Percentiles rank a stretch among this genome's conserved stretches.
Conservation (phyloP, 2,329 filamentous ascomycete species). For the Phyllosticta capitalensis region DNA sequence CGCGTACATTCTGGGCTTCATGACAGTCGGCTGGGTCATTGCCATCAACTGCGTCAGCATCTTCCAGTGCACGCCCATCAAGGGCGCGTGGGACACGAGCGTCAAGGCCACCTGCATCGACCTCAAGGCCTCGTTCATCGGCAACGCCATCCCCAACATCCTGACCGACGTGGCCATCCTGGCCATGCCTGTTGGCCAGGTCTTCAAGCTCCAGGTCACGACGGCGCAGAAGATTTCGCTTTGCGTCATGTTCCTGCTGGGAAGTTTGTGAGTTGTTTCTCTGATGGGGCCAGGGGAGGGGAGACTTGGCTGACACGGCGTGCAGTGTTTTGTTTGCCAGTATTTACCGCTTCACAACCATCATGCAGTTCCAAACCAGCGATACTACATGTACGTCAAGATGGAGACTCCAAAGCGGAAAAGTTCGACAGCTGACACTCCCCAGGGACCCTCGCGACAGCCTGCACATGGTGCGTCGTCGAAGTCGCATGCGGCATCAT, state of each 20-base stretch:
- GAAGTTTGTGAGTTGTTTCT: constrained; percentile 30
- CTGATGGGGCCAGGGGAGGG: neutral
- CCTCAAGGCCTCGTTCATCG: constrained; percentile 42
- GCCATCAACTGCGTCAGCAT: constrained; percentile 41
- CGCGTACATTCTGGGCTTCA: constrained; percentile 31
- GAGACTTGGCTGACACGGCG: constrained; percentile 4
- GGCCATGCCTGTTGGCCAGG: constrained; percentile 37
- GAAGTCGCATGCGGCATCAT: constrained; percentile 14
- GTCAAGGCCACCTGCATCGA: constrained; percentile 41
- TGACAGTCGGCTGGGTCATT: constrained; percentile 41
- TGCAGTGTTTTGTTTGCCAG: constrained; percentile 15
- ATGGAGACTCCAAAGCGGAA: neutral
- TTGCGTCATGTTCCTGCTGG: constrained; percentile 36
- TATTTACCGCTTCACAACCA: constrained; percentile 13
- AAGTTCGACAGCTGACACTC: neutral
- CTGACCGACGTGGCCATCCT: constrained; percentile 39
- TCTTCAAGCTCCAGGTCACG: constrained; percentile 38
- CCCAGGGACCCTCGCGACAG: constrained; percentile 11
- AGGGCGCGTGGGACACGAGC: constrained; percentile 40
- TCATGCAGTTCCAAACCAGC: constrained; percentile 13
- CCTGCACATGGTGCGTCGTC: constrained; percentile 14
- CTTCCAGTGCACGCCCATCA: constrained; percentile 44
- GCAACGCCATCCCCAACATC: constrained; percentile 41
- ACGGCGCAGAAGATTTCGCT: constrained; percentile 35
- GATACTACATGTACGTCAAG: constrained; percentile 11